Percentiles rank a stretch among this genome's conserved stretches.
phyloP scores from a whole-genome alignment of 129 eudicot genomes.

The Artemisia annua region DNA sequence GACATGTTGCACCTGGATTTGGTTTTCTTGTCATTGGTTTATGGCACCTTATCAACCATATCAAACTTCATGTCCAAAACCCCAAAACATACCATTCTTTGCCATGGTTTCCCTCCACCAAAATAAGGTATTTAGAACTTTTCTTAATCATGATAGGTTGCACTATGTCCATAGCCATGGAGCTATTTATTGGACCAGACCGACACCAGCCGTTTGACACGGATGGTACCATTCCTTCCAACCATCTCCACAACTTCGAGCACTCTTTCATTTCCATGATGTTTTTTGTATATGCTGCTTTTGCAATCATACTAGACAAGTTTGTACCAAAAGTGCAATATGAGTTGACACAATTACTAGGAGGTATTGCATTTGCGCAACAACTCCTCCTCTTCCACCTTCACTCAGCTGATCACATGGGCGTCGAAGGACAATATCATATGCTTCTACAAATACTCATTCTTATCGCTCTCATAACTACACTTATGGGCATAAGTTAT shows the following conservation, averaged over 20 bases:
- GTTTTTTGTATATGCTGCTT: constrained; percentile 58
- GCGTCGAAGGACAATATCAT: constrained; percentile 94
- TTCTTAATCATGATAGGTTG: constrained; percentile 60
- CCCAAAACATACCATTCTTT: constrained; percentile 60
- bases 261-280: constrained; percentile 69
- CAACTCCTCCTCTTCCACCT: constrained; percentile 89
- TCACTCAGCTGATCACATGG: constrained; percentile 96
- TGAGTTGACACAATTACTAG: constrained; percentile 57
- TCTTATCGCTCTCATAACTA: constrained; percentile 47
- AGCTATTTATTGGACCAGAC: constrained; percentile 72
- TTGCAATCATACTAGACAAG: constrained; percentile 63
- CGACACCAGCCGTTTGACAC: constrained; percentile 77
- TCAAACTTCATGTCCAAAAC: constrained; percentile 52
- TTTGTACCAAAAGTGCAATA: constrained; percentile 41
- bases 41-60: constrained; percentile 81
- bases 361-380: constrained; percentile 66
- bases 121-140: constrained; percentile 60
- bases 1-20: constrained; percentile 87
- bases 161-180: constrained; percentile 74
- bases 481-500: constrained; percentile 57
- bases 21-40: constrained; percentile 72
- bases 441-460: constrained; percentile 70
- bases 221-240: constrained; percentile 78
- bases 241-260: constrained; percentile 92
- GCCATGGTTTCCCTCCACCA: constrained; percentile 75